Evolutionary conservation across 768 basidiomycete genomes (phyloP).

Genomic region (Termitomyces sp.): DNA sequence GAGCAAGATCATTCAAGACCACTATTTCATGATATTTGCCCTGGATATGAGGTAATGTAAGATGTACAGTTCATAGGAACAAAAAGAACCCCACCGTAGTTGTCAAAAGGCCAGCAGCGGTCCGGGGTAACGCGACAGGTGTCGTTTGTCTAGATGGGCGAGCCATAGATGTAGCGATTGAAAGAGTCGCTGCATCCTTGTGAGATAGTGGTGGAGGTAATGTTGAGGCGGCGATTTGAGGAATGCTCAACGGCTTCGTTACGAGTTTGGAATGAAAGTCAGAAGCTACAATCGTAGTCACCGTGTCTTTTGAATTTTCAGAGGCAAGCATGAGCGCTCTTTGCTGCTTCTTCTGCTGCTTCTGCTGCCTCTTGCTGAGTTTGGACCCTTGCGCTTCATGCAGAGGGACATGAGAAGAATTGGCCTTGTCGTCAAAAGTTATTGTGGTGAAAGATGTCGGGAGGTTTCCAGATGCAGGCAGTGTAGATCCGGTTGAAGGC

Average conservation of each 20-base stretch:
- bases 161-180: background rate
- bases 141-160: background rate
- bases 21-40: conserved; percentile 15
- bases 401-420: background rate
- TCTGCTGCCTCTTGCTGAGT: conserved; percentile 7
- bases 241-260: background rate
- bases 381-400: background rate
- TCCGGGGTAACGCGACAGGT: background rate
- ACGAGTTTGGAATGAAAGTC: background rate
- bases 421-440: background rate
- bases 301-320: background rate
- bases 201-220: background rate
- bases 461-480: background rate
- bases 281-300: background rate
- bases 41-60: conserved; percentile 3
- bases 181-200: background rate
- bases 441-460: background rate
- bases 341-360: background rate
- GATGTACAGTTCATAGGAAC: background rate
- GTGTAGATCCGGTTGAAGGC: background rate
- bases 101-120: background rate
- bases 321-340: background rate
- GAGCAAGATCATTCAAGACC: background rate
- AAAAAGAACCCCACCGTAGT: background rate
- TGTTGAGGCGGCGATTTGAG: background rate